Conservation (phyloP, 2,329 filamentous ascomycete species). For the Fonsecaea nubica region DNA sequence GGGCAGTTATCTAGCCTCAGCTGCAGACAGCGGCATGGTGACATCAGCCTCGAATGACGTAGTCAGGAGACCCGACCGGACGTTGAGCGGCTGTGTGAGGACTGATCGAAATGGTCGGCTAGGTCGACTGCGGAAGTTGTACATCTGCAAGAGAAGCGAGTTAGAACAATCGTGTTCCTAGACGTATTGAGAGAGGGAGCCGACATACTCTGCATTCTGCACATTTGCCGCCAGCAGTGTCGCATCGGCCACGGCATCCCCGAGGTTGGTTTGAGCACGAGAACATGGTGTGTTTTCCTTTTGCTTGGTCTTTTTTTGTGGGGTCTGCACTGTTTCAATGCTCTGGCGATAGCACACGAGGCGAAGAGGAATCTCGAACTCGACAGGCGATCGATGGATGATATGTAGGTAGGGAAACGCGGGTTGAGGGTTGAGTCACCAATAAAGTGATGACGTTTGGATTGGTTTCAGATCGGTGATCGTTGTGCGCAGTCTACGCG, state of each 20-base stretch:
- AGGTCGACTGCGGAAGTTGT: slow-evolving; percentile 43
- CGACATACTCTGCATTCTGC: slow-evolving; percentile 53
- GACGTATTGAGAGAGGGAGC: neutral
- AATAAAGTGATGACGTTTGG: slow-evolving; percentile 9
- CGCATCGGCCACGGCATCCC: slow-evolving; percentile 56
- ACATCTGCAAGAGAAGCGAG: slow-evolving; percentile 32
- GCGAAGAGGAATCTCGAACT: neutral
- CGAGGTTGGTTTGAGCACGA: slow-evolving; percentile 57
- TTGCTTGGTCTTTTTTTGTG: neutral
- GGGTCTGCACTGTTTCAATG: neutral
- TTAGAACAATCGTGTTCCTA: slow-evolving; percentile 20
- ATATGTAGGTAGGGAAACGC: neutral
- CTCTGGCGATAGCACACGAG: neutral
- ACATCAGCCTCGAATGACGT: slow-evolving; percentile 35
- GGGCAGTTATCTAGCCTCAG: slow-evolving; percentile 22
- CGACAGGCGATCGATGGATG: neutral
- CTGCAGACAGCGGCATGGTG: slow-evolving; percentile 35
- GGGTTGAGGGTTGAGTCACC: neutral
- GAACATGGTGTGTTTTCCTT: slow-evolving; percentile 48
- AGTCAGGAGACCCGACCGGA: slow-evolving; percentile 46
- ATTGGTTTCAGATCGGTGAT: slow-evolving; percentile 2
- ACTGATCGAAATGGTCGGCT: slow-evolving; percentile 48
- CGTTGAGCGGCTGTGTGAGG: slow-evolving; percentile 50
- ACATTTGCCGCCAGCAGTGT: slow-evolving; percentile 52
- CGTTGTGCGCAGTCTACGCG: neutral